Conservation (phyloP, 345 rosid species). For the Pistacia integerrima region DNA sequence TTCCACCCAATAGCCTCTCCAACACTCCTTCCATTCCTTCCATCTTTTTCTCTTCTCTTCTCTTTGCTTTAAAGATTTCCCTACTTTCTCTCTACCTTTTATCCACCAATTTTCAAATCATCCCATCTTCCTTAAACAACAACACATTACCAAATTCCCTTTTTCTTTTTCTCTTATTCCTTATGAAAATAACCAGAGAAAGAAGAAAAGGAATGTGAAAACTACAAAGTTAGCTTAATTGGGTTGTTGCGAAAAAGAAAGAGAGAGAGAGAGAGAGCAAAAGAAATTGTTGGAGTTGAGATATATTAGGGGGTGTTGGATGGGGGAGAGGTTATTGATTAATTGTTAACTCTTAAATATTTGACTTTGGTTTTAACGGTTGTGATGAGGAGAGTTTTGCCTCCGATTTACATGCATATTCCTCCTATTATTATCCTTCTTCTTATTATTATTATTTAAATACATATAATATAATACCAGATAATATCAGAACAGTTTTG, state of each 20-base stretch:
- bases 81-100: background rate
- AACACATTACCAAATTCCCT: background rate
- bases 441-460: no score
- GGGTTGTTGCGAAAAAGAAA: background rate
- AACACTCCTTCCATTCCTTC: slow-evolving; percentile 43
- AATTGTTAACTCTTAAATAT: background rate
- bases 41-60: slow-evolving; percentile 9
- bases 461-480: no score
- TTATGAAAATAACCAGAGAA: background rate
- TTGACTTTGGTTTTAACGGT: slow-evolving; percentile 10
- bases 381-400: background rate
- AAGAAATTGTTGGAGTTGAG: slow-evolving; percentile 26
- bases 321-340: background rate
- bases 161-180: no score
- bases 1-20: slow-evolving; percentile 43
- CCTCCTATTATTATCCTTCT: no score
- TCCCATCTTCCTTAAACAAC: background rate
- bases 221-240: background rate
- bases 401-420: no score
- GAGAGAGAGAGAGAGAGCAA: slow-evolving; percentile 1
- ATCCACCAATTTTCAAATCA: background rate
- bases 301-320: slow-evolving; percentile 17
- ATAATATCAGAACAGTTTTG: no score
- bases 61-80: background rate
- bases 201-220: slow-evolving; percentile 1